Evolutionary conservation across 208 protist genomes (phyloP).

Genomic region (Acanthamoeba healyi): DNA sequence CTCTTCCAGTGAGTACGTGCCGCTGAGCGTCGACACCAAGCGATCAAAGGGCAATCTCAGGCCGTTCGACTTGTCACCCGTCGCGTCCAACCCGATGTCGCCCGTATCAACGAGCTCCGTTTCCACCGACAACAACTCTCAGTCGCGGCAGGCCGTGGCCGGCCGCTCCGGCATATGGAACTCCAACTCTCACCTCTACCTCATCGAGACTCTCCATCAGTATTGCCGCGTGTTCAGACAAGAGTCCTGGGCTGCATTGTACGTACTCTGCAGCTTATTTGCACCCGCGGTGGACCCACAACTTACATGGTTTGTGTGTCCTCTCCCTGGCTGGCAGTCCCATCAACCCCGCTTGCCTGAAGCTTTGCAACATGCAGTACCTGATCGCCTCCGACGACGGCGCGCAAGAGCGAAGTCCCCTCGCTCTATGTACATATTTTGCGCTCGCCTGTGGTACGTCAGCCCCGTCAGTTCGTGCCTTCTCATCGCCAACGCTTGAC

Average conservation of each 20-base stretch:
- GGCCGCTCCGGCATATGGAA: not conserved
- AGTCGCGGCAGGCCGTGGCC: not conserved
- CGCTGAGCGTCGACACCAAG: no score
- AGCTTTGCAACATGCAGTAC: conserved; percentile 3
- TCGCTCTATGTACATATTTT: conserved; percentile 48
- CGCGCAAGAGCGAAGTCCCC: conserved; percentile 12
- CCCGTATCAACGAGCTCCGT: no score
- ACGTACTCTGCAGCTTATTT: not conserved
- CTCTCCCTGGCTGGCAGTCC: not conserved
- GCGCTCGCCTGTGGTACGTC: conserved; percentile 31
- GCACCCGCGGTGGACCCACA: not conserved
- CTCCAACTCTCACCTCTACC: not conserved
- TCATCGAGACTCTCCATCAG: conserved; percentile 30
- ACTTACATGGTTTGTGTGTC: not conserved
- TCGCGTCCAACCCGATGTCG: no score
- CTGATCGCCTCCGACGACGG: conserved; percentile 1
- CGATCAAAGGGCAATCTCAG: no score
- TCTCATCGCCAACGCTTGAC: no score
- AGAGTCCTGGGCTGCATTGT: conserved; percentile 14
- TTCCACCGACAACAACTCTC: not conserved
- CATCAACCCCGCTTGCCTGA: conserved; percentile 26
- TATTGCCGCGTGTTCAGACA: not conserved
- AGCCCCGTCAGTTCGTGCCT: no score
- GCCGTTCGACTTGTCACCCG: no score
- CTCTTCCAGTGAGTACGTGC: no score